A percentile compares a stretch with the other conserved stretches of the same genome.
Conservation (phyloP, 2,329 filamentous ascomycete genomes). For the Phaeoacremonium minimum region DNA sequence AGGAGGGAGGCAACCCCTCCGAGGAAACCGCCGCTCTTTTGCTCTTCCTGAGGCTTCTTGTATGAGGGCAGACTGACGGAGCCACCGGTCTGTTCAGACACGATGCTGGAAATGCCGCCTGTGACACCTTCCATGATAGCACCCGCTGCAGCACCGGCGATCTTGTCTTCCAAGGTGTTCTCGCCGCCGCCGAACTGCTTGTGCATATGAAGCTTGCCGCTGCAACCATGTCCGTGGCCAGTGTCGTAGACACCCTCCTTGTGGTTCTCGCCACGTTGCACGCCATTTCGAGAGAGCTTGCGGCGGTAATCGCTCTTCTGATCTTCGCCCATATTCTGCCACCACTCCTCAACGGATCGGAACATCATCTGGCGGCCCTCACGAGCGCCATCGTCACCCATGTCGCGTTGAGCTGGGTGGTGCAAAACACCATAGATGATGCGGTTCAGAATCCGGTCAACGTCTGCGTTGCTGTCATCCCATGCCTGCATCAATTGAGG, state of each 20-base stretch:
- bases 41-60: conserved; percentile 43
- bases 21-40: conserved; percentile 61
- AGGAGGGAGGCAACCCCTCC: conserved; percentile 66
- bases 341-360: conserved; percentile 77
- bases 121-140: conserved; percentile 56
- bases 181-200: conserved; percentile 52
- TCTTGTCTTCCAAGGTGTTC: conserved; percentile 49
- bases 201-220: conserved; percentile 72
- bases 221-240: conserved; percentile 81
- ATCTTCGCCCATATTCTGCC: conserved; percentile 59
- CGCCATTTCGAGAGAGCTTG: conserved; percentile 75
- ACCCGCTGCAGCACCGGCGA: conserved; percentile 50
- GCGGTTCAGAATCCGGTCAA: conserved; percentile 65
- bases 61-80: conserved; percentile 25
- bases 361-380: conserved; percentile 79
- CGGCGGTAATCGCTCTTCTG: conserved; percentile 65
- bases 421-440: conserved; percentile 83
- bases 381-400: conserved; percentile 63
- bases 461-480: conserved; percentile 70
- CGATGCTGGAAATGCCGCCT: conserved; percentile 42
- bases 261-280: conserved; percentile 76
- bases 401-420: conserved; percentile 74
- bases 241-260: conserved; percentile 79
- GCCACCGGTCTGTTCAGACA: conserved; percentile 40
- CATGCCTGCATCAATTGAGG: conserved; percentile 85